Percentiles rank a stretch among this genome's conserved stretches.
phyloP scores from a whole-genome alignment of 352 stramenopile species.

The Blastocystis sp. region DNA sequence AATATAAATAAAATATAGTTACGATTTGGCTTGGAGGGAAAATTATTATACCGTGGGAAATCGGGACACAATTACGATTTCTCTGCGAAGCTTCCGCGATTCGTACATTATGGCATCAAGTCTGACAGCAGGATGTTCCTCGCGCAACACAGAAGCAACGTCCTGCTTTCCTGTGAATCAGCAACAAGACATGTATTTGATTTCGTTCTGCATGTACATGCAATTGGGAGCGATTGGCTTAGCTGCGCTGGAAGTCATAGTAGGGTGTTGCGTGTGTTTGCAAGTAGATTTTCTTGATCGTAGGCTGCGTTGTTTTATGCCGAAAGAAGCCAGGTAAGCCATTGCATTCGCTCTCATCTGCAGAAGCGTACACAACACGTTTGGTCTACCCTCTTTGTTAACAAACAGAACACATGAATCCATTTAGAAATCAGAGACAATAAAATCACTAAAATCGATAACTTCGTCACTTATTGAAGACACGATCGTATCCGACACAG shows the following conservation, averaged over 20 bases:
- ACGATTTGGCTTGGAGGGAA: neutral
- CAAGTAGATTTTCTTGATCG: neutral
- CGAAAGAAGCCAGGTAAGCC: neutral
- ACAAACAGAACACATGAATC: no score
- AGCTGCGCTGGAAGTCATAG: neutral
- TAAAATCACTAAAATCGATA: no score
- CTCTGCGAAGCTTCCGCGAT: constrained; percentile 9
- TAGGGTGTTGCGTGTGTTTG: neutral
- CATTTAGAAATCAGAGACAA: no score
- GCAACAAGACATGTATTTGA: neutral
- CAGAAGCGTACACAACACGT: no score
- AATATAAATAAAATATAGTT: neutral
- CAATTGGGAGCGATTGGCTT: constrained; percentile 39
- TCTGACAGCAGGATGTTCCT: neutral
- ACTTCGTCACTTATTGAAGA: no score
- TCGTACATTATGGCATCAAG: neutral
- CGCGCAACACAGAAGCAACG: neutral
- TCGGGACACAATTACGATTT: neutral
- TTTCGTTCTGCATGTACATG: neutral
- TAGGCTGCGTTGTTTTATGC: neutral
- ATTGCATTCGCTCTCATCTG: no score
- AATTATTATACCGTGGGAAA: neutral
- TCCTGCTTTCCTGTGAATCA: constrained; percentile 16
- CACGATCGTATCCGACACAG: no score
- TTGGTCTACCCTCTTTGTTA: no score